Evolutionary conservation across 2,329 filamentous ascomycete genomes (phyloP), one percentile per base, ranked within the genome.

Genomic region (Lachnellula suecica): DNA sequence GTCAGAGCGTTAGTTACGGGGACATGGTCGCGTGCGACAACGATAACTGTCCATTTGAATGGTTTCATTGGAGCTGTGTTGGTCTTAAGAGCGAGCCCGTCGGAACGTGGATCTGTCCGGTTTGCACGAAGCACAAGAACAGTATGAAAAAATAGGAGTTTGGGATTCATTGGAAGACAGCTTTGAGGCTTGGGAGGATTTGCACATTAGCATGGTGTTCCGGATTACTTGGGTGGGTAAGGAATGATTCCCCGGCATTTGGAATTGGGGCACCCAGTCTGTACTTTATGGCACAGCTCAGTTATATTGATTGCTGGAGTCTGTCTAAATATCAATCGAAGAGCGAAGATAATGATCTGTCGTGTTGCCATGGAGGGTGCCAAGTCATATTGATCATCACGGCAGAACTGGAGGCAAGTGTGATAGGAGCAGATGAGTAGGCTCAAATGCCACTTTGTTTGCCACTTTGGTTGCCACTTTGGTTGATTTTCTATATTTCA

Each of bases 1-100:
- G 89, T 70, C 87, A 92, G 68, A 88, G 88, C 63, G 87, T 92
- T 59, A 91, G 87, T 70, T 91, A 89, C 66, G 89, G 89, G 56
- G 87, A 93, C 66, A 94, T 94, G 89, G 89, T 94, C 58, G 89
- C 88, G 25, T 94, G 89, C 73, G 89, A 94, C 74, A 93, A 93
- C 69, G 84, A 88, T 52, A 79, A 85, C 59, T 94, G 89, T 70
- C 84, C 85, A 43, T 89, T 83, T 65, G 89, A 94, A 72, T 94
- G 89, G 89, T 94, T 94, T 69, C 89, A 94, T 72, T 94, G 89
- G 87, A 84, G 76, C 40, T 88, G 84, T 62, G 84, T 88, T 45
- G 82, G 83, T 19, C 75, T 88, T 27, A 86, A 84, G 70, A 85
- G 79, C 62, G 84, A 87, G 66, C 84, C 84, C 7, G 81, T 81